Evolutionary conservation across 2,329 filamentous ascomycete species (phyloP).

Genomic region (Pleomassaria siparia): DNA sequence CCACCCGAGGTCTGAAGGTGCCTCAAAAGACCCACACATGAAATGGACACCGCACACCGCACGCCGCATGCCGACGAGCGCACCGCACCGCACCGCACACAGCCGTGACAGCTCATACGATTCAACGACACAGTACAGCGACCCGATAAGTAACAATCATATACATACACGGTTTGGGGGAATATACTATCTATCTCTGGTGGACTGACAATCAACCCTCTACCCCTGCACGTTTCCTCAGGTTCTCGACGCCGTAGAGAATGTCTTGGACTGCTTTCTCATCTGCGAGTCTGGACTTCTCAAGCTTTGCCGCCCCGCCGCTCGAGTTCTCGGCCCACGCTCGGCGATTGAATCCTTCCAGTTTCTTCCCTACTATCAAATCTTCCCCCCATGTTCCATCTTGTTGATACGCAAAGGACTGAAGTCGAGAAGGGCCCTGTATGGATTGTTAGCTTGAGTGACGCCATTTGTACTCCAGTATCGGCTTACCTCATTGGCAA

Average conservation of each 20-base stretch:
- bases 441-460: slow-evolving; percentile 8
- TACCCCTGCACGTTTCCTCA: slow-evolving; percentile 51
- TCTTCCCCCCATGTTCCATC: slow-evolving; percentile 29
- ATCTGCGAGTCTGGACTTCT: slow-evolving; percentile 22
- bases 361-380: slow-evolving; percentile 8
- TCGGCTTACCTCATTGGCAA: slow-evolving; percentile 30
- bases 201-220: slow-evolving; percentile 26
- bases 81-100: too few relatives aligned
- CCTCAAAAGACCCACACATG: too few relatives aligned
- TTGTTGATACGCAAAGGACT: slow-evolving; percentile 23
- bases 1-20: not conserved
- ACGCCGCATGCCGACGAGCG: not conserved
- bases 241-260: slow-evolving; percentile 51
- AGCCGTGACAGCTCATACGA: too few relatives aligned
- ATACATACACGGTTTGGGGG: too few relatives aligned
- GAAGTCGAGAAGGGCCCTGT: slow-evolving; percentile 24
- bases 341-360: slow-evolving; percentile 22
- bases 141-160: too few relatives aligned
- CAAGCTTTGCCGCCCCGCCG: slow-evolving; percentile 11
- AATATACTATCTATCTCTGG: not conserved
- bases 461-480: not conserved
- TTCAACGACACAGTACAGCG: too few relatives aligned
- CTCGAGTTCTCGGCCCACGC: slow-evolving; percentile 4
- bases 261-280: slow-evolving; percentile 47
- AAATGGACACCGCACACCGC: too few relatives aligned